These are phyloP conservation scores for Candida arabinofermentans DNA, from an alignment of 805 yeast species.

Conservation along the genomic window DNA sequence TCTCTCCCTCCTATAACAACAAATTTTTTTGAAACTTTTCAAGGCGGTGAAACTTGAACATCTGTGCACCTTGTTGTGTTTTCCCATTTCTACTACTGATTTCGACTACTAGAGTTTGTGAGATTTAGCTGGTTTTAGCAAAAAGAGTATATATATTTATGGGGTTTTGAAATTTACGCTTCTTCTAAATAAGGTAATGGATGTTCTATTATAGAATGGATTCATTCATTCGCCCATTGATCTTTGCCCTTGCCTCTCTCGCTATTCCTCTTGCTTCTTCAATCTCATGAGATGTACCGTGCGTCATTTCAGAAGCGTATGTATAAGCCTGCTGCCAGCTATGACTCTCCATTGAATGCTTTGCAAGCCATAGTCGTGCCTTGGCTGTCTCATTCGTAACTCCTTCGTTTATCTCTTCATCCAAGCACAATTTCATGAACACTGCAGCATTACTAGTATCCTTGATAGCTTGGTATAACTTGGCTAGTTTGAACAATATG, in stretches of 20 bases:
- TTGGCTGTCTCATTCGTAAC: constrained; percentile 69
- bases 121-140: no score
- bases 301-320: constrained; percentile 65
- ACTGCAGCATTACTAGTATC: constrained; percentile 50
- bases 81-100: no score
- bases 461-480: constrained; percentile 53
- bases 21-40: no score
- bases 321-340: constrained; percentile 67
- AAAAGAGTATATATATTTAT: not conserved
- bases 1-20: no score
- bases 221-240: constrained; percentile 23
- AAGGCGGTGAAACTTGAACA: not conserved
- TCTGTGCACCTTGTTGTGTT: not conserved
- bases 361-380: constrained; percentile 85
- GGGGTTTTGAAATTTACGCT: no score
- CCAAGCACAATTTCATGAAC: constrained; percentile 66
- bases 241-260: constrained; percentile 63
- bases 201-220: not conserved
- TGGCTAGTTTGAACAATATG: constrained; percentile 64
- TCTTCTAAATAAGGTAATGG: not conserved
- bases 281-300: constrained; percentile 77
- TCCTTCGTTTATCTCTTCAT: constrained; percentile 60
- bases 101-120: no score
- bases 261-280: constrained; percentile 88
- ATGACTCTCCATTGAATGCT: constrained; percentile 50